phyloP scores from a whole-genome alignment of 2,329 filamentous ascomycete genomes.

The Cadophora sp. region DNA sequence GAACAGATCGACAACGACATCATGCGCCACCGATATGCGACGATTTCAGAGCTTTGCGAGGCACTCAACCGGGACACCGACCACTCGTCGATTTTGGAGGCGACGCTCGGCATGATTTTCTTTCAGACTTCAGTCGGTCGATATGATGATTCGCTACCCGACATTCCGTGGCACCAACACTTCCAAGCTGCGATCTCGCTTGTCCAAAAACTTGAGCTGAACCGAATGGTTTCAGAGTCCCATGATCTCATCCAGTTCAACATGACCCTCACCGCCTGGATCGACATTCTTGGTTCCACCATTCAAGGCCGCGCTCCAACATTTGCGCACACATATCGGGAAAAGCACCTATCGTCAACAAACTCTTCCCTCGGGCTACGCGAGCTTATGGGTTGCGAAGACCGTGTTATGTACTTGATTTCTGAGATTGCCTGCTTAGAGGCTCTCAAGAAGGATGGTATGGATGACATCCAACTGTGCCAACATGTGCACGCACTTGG shows the following conservation, averaged over 20 bases:
- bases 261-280: slow-evolving; percentile 94
- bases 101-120: slow-evolving; percentile 93
- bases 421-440: slow-evolving; percentile 97
- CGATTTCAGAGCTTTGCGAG: slow-evolving; percentile 84
- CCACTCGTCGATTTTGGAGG: slow-evolving; percentile 88
- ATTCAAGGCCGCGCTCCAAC: slow-evolving; percentile 86
- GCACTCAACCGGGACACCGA: slow-evolving; percentile 81
- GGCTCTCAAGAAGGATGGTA: slow-evolving; percentile 80
- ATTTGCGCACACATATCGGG: slow-evolving; percentile 94
- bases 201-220: slow-evolving; percentile 84
- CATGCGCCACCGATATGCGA: slow-evolving; percentile 87
- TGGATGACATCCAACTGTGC: slow-evolving; percentile 87
- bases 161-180: slow-evolving; percentile 97
- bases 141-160: slow-evolving; percentile 81
- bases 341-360: slow-evolving; percentile 80
- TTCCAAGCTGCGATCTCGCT: slow-evolving; percentile 90
- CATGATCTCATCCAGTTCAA: slow-evolving; percentile 69
- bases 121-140: slow-evolving; percentile 93
- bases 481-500: slow-evolving; percentile 89
- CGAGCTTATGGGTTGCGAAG: slow-evolving; percentile 97
- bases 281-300: slow-evolving; percentile 93
- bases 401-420: slow-evolving; percentile 96
- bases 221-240: slow-evolving; percentile 68
- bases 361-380: slow-evolving; percentile 74
- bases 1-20: slow-evolving; percentile 89